Evolutionary conservation across 1,284 basidiomycete species (phyloP).

Genomic region (Ceratorhiza oryzae-sativae): DNA sequence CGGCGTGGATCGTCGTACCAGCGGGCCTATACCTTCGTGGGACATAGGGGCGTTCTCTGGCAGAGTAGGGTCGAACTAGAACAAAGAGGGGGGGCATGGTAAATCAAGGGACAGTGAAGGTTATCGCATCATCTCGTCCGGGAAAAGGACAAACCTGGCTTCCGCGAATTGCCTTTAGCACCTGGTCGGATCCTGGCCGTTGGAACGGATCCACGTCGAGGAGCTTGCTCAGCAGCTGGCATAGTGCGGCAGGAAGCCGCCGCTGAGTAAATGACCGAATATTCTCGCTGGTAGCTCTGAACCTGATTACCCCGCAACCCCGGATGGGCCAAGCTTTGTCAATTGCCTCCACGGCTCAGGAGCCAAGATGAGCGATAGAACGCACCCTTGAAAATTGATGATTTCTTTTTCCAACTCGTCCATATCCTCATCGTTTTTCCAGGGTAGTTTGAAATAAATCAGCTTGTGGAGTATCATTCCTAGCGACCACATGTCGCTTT

Average conservation of each 20-base stretch:
- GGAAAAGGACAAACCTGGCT: conserved; percentile 33
- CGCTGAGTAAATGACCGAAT: conserved; percentile 33
- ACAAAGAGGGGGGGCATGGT: background rate
- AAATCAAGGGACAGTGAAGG: conserved; percentile 10
- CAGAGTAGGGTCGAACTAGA: conserved; percentile 27
- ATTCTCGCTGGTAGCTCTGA: conserved; percentile 37
- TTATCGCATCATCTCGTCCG: conserved; percentile 15
- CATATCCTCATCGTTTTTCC: conserved; percentile 69
- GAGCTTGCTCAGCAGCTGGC: conserved; percentile 41
- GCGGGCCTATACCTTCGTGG: conserved; percentile 31
- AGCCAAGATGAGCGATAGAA: conserved; percentile 22
- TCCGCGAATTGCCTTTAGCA: conserved; percentile 36
- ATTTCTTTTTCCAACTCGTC: conserved; percentile 76
- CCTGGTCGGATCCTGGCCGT: conserved; percentile 39
- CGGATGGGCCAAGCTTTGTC: conserved; percentile 12
- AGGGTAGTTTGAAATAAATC: conserved; percentile 86
- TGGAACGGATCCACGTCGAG: conserved; percentile 29
- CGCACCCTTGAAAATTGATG: conserved; percentile 73
- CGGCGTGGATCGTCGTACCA: conserved; percentile 28
- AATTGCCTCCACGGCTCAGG: background rate
- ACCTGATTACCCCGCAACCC: conserved; percentile 26
- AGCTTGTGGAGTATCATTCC: conserved; percentile 94
- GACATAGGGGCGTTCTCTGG: background rate
- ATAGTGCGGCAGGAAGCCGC: conserved; percentile 36
- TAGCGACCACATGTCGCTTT: conserved; percentile 82